Evolutionary conservation across 805 yeast species (phyloP), one percentile per base, ranked within the genome.

Genomic region (Scheffersomyces spartinae): DNA sequence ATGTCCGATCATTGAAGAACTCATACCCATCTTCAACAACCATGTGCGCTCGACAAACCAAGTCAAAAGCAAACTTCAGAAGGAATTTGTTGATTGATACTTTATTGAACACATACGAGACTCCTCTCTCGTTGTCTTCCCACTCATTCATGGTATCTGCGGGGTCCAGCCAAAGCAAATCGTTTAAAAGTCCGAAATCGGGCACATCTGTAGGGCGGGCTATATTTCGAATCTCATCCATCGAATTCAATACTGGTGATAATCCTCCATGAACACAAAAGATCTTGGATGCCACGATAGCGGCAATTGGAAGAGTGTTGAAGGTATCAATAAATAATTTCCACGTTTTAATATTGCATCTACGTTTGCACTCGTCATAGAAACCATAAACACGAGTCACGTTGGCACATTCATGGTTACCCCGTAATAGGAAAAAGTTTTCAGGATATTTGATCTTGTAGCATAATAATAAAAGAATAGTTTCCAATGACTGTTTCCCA

Each of bases 351-450:
- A 86, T 71, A 44, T 79, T 82, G 42, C 94, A 74, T 33, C 98
- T 67, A 43, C 98, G 71, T 50, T 91, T 91, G 61, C 98, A 91
- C 56, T 91, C 98, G 55, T 91, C 98, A 49, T 85, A 91, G 46
- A 91, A 91, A 2, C 98, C 98, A 52, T 91, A 91, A 17, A 91
- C 95, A 36, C 95, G 71, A 2, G 97, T 88, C 29, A 91, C 94
- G 45, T 83, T 84, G 12, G 98, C 96, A 53, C 95, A 83, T 58
- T 91, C 98, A 55, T 91, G 98, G 53, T 91, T 91, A 12, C 98
- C 98, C 39, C 98, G 64, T 21, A 91, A 62, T 31, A 91, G 55
- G 51, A 88, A 91, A 52, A 91, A 86, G 55, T 88, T 88, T 45
- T 91, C 96, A 0, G 98, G 97, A 44, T 85, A 88, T 51, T 88